Conservation (phyloP, 192 early-diverging fungal genomes). For the Nowakowskiella sp. region DNA sequence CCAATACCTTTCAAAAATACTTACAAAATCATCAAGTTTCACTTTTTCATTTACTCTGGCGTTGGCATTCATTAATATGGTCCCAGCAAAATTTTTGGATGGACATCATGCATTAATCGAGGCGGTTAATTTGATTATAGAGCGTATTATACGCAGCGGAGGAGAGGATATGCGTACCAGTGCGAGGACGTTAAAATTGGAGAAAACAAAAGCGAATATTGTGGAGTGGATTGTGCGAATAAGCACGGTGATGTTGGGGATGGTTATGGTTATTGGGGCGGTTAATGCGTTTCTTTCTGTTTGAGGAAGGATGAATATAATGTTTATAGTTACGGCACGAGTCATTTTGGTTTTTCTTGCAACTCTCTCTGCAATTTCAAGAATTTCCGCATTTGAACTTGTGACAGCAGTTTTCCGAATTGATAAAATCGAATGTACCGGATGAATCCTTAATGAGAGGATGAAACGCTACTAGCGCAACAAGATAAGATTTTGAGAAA, state of each 20-base stretch:
- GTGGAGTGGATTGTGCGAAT: neutral
- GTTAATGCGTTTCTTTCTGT: conserved; percentile 5
- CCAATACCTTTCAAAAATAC: neutral
- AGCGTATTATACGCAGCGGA: too few relatives aligned
- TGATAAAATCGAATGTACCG: too few relatives aligned
- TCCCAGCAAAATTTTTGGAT: conserved; percentile 62
- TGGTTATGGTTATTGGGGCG: conserved; percentile 10
- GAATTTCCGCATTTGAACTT: too few relatives aligned
- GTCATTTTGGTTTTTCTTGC: too few relatives aligned
- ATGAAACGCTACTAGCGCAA: too few relatives aligned
- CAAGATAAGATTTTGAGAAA: neutral
- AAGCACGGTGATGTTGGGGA: conserved; percentile 4
- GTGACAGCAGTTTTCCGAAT: too few relatives aligned
- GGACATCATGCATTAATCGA: conserved; percentile 59
- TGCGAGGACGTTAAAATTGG: neutral
- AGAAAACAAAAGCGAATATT: conserved; percentile 1
- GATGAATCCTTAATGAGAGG: too few relatives aligned
- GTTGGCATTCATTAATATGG: conserved; percentile 61
- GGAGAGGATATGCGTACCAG: too few relatives aligned
- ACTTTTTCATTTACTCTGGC: conserved; percentile 61
- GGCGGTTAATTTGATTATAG: conserved; percentile 23
- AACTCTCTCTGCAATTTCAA: too few relatives aligned
- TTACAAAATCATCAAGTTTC: conserved; percentile 30
- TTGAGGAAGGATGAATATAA: too few relatives aligned
- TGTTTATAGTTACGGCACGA: too few relatives aligned